Base-by-base conservation (phyloP, 805 yeast genomes). In the Ogataea chonburiensis region DNA sequence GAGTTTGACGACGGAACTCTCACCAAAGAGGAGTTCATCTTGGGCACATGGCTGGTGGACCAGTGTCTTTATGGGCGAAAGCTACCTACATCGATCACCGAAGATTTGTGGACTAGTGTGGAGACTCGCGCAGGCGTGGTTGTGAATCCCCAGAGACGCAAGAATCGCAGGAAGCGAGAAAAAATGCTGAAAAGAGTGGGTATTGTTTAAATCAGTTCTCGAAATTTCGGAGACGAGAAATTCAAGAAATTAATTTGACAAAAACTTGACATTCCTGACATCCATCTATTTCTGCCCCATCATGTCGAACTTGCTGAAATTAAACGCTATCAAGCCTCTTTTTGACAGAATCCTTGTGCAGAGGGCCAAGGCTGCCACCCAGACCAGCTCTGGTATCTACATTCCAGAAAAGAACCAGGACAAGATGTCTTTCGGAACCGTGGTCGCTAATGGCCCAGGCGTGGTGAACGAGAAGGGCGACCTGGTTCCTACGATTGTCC, bases 21-120 rank as follows among this genome's bases (percentile, higher is more conserved):
- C 37, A 82, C 80, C 47, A 75, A 86, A 43, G 81, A 79, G 23
- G 91, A 89, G 45, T 93, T 93, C 52, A 64, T 91, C 20, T 91
- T 89, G n/a, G 98, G 98, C 0, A 89, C 86, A 84, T 93, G 98
- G 98, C 62, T 89, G 4, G 89, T 93, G 2, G 99, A 93, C 59
- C 98, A 93, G 61, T 86, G 96, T 55, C 67, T 93, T 10, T 93
- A 91, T 56, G 98, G 98, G 0, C 70, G 95, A 24, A 93, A 93
- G 57, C 64, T 93, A 31, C 98, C 98, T 0, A 71, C 75, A 41
- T 61, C 61, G 24, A 75, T 93, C 5, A 79, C 74, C 25, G 75
- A 73, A 5, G 72, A 70, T 18, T 79, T 91, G 1, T 93, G 98
- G 98, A 73, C 75, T 27, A 84, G 94, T 58, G 84, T 85, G 9